Base-by-base conservation (phyloP, 2,329 filamentous ascomycete species). In the Elsinoe perseae region DNA sequence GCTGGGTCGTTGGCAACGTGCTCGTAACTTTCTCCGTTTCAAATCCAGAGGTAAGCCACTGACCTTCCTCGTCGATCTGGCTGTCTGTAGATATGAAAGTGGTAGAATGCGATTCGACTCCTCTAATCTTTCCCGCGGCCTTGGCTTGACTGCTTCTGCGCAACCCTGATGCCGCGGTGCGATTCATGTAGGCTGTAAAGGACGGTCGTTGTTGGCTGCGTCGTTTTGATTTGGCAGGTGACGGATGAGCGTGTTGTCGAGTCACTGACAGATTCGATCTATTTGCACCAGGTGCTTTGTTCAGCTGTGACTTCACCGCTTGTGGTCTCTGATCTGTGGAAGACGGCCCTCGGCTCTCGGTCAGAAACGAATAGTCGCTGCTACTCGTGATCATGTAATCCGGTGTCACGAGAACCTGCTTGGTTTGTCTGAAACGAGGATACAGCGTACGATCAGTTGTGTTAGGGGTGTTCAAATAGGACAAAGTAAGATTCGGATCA, bases 211-310 rank as follows among this genome's bases (percentile, higher is more conserved):
- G 43, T 20, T 56, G 54, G 12, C 28, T 50, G 21, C 30, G 56
- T 58, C 36, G 27, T 38, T 23, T 30, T 20, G 16, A 20, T 38
- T 16, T 34, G 10, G 27, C 57, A 25, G 25, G 38, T 43, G 16
- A 43, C 23, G 21, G 50, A 52, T 32, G 52, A 38, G 30, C 58
- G 42, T 36, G 52, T 14, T 20, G 20, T 27, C 21, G 18, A 7
- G 18, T 14, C 14, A 27, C n/a, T 23, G 20, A 32, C 3, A 16
- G 38, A 64, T 57, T 8, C 66, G 42, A 48, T 67, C 61, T 16
- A 63, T 62, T 8, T 65, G 59, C 14, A 65, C 8, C 16, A 8
- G 34, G 14, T 18, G 6, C 38, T n/a, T 4, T 8, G 3, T 27
- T 34, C 7, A 12, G n/a, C 9, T 20, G 38, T 34, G 25, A 20